phyloP scores from a whole-genome alignment of 129 eudicot species.

The Erigeron canadensis region DNA sequence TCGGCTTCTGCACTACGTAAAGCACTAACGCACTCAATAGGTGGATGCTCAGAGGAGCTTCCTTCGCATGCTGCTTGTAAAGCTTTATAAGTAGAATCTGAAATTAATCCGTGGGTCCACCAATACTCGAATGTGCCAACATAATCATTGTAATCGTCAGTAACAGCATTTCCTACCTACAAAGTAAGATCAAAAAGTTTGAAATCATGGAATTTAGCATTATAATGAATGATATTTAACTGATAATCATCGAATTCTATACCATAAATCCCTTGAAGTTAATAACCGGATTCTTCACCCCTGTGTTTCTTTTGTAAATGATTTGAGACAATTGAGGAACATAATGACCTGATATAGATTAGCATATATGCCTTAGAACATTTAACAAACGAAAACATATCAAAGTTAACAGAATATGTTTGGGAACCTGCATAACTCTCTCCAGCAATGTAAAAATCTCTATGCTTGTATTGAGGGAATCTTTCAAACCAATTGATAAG shows the following conservation, averaged over 20 bases:
- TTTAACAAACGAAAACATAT: not conserved
- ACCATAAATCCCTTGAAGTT: slow-evolving; percentile 99
- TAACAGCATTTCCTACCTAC: slow-evolving; percentile 97
- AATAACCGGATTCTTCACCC: slow-evolving; percentile 66
- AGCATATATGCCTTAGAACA: slow-evolving; percentile 17
- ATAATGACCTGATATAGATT: slow-evolving; percentile 71
- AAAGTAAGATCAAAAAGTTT: slow-evolving; percentile 15
- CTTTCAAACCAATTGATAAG: slow-evolving; percentile 86
- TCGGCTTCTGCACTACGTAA: slow-evolving; percentile 56
- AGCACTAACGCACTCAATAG: slow-evolving; percentile 64
- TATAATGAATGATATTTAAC: slow-evolving; percentile 5
- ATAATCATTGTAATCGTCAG: slow-evolving; percentile 91
- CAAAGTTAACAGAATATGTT: slow-evolving; percentile 3
- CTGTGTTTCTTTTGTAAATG: slow-evolving; percentile 72
- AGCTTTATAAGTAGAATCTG: slow-evolving; percentile 81
- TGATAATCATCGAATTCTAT: slow-evolving; percentile 15
- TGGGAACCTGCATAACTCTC: slow-evolving; percentile 94
- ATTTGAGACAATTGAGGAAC: slow-evolving; percentile 91
- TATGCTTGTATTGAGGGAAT: slow-evolving; percentile 92
- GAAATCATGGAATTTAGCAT: slow-evolving; percentile 6
- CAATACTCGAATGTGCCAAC: slow-evolving; percentile 97
- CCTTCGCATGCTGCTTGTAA: slow-evolving; percentile 59
- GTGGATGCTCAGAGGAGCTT: slow-evolving; percentile 78
- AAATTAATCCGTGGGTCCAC: slow-evolving; percentile 97
- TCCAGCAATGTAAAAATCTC: slow-evolving; percentile 93